These are phyloP conservation scores for Trichoderma virens DNA, from an alignment of 495 filamentous ascomycete species.

Conservation along the genomic window DNA sequence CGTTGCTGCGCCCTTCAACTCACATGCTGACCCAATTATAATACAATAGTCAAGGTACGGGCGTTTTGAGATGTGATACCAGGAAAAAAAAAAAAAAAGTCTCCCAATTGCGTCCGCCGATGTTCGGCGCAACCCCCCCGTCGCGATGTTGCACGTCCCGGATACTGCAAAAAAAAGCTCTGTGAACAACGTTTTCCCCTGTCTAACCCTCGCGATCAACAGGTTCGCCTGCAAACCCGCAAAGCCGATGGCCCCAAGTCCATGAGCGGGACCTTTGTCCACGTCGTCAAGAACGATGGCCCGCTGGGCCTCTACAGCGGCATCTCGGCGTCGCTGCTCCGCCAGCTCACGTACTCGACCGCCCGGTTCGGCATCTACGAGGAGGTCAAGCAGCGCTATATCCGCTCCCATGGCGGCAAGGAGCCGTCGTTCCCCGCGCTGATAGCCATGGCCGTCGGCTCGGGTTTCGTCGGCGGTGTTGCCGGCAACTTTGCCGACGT, in stretches of 20 bases:
- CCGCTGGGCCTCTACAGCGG: conserved; percentile 74
- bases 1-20: background rate
- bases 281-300: conserved; percentile 59
- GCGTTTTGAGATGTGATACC: background rate
- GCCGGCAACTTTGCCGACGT: conserved; percentile 93
- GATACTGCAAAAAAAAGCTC: too few relatives aligned
- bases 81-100: too few relatives aligned
- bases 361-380: conserved; percentile 94
- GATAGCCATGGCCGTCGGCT: conserved; percentile 69
- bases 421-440: conserved; percentile 61
- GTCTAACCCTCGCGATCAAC: too few relatives aligned
- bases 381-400: conserved; percentile 63
- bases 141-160: too few relatives aligned
- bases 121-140: background rate
- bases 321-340: conserved; percentile 83
- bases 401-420: conserved; percentile 41
- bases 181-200: too few relatives aligned
- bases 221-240: conserved; percentile 87
- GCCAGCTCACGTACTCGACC: conserved; percentile 87
- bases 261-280: conserved; percentile 75
- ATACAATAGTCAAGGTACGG: conserved; percentile 46
- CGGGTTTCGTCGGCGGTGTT: conserved; percentile 82
- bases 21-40: conserved; percentile 15
- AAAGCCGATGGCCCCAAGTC: conserved; percentile 55
- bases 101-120: background rate